Evolutionary conservation across 352 stramenopile genomes (phyloP).

Genomic region (Globisporangium splendens): DNA sequence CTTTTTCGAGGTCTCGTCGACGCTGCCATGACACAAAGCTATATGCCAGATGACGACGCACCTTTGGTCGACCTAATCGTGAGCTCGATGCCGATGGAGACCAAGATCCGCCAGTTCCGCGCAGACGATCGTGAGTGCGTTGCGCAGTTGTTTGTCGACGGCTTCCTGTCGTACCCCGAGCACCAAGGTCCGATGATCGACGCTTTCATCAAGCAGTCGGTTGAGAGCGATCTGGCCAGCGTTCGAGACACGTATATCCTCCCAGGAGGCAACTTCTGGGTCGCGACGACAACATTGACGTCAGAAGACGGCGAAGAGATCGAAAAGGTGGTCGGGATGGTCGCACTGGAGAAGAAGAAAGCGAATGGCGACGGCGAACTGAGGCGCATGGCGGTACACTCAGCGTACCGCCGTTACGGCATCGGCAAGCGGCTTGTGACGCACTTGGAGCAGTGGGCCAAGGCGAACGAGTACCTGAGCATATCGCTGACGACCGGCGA

Average conservation of each 20-base stretch:
- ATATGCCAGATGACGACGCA: not conserved
- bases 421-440: constrained; percentile 32
- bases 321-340: constrained; percentile 34
- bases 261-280: constrained; percentile 38
- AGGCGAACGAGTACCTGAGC: constrained; percentile 21
- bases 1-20: too few species aligned
- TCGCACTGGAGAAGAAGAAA: constrained; percentile 32
- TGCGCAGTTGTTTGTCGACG: constrained; percentile 9
- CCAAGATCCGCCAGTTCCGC: constrained; percentile 14
- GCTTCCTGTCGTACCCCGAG: constrained; percentile 3
- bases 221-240: constrained; percentile 9
- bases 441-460: constrained; percentile 40
- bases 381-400: constrained; percentile 38
- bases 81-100: not conserved
- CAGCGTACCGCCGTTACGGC: constrained; percentile 30
- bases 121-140: constrained; percentile 3
- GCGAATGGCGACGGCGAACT: constrained; percentile 30
- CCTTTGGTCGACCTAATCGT: not conserved
- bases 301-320: not conserved
- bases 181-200: not conserved
- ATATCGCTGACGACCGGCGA: constrained; percentile 33
- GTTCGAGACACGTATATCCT: constrained; percentile 8
- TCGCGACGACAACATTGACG: constrained; percentile 18
- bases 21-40: not conserved
- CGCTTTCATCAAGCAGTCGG: constrained; percentile 3